Conservation (phyloP, 2,329 filamentous ascomycete genomes). For the Nemania diffusa region DNA sequence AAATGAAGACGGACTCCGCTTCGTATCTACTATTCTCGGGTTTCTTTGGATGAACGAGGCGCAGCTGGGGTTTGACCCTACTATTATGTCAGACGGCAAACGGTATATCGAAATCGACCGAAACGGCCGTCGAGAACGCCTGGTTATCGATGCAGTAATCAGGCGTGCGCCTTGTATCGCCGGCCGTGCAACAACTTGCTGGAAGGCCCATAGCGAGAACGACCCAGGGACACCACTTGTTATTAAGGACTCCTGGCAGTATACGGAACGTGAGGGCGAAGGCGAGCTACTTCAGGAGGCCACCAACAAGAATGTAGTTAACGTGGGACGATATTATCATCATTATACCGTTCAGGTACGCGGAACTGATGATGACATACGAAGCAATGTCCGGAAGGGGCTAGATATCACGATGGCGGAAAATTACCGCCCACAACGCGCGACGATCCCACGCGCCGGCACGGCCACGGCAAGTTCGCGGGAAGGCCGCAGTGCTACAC, state of each 20-base stretch:
- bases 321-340: conserved; percentile 56
- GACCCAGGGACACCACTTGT: conserved; percentile 51
- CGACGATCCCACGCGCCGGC: conserved; percentile 31
- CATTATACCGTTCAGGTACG: conserved; percentile 53
- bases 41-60: conserved; percentile 55
- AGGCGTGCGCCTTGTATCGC: conserved; percentile 48
- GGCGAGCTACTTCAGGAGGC: conserved; percentile 53
- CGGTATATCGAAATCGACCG: conserved; percentile 55
- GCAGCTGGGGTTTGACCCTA: conserved; percentile 57
- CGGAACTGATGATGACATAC: conserved; percentile 50
- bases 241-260: conserved; percentile 61
- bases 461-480: not conserved
- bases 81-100: conserved; percentile 50
- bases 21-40: conserved; percentile 54
- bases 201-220: conserved; percentile 54
- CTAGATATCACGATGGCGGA: conserved; percentile 47
- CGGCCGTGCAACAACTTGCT: conserved; percentile 55
- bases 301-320: conserved; percentile 50
- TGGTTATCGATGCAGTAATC: conserved; percentile 55
- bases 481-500: conserved; percentile 43
- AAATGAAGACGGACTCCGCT: conserved; percentile 53
- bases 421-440: conserved; percentile 30
- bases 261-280: conserved; percentile 54
- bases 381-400: conserved; percentile 46
- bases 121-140: conserved; percentile 51